Conservation (phyloP, 768 basidiomycete species). For the Psilocybe tampanensis region DNA sequence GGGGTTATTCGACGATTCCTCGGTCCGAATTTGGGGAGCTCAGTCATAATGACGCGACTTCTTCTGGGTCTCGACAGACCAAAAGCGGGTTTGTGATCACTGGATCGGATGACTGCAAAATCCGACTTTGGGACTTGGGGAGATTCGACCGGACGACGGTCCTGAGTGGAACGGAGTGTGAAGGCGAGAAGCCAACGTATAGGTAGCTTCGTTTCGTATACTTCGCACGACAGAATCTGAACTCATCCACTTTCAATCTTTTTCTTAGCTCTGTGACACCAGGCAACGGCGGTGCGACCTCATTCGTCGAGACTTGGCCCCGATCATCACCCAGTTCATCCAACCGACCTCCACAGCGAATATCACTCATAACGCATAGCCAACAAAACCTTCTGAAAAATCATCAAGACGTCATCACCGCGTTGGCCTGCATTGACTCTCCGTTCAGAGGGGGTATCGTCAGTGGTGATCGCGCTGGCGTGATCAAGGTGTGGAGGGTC, state of each 20-base stretch:
- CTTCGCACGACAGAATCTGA: background rate
- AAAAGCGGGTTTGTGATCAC: slow-evolving; percentile 77
- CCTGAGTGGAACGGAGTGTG: slow-evolving; percentile 77
- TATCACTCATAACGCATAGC: slow-evolving; percentile 76
- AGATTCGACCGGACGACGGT: slow-evolving; percentile 74
- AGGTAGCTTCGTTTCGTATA: slow-evolving; percentile 48
- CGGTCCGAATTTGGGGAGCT: slow-evolving; percentile 32
- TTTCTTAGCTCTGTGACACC: slow-evolving; percentile 32
- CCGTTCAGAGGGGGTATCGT: slow-evolving; percentile 92
- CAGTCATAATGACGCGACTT: slow-evolving; percentile 55
- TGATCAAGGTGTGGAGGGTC: slow-evolving; percentile 88
- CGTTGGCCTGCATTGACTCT: slow-evolving; percentile 84
- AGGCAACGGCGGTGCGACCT: slow-evolving; percentile 46
- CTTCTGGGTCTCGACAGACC: slow-evolving; percentile 47
- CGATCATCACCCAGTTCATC: slow-evolving; percentile 45
- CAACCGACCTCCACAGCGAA: slow-evolving; percentile 74
- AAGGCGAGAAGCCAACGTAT: slow-evolving; percentile 76
- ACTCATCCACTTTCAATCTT: background rate
- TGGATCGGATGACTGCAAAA: slow-evolving; percentile 87
- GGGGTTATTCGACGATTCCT: slow-evolving; percentile 47
- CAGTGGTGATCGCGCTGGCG: slow-evolving; percentile 89
- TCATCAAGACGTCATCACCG: slow-evolving; percentile 90
- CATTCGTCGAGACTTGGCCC: slow-evolving; percentile 68
- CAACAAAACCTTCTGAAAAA: slow-evolving; percentile 84
- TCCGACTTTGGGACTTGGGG: slow-evolving; percentile 87